Evolutionary conservation across 2,329 filamentous ascomycete species (phyloP).

Genomic region (Exutisphaerella laricina): DNA sequence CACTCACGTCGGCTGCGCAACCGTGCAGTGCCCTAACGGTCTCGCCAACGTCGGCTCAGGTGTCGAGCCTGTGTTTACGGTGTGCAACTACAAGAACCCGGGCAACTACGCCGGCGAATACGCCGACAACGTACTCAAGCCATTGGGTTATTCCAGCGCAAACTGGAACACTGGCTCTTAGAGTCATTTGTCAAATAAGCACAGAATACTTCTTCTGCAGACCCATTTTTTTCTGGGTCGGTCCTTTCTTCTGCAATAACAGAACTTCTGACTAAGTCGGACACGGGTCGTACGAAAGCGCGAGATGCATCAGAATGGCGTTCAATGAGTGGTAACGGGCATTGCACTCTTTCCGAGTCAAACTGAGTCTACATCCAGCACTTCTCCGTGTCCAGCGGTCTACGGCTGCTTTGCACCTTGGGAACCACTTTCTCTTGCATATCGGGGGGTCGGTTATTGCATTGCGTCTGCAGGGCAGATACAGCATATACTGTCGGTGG

Average conservation of each 20-base stretch:
- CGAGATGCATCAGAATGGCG: conserved; percentile 18
- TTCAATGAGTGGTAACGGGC: conserved; percentile 14
- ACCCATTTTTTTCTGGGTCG: background rate
- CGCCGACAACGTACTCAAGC: conserved; percentile 46
- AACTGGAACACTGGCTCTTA: conserved; percentile 24
- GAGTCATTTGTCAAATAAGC: background rate
- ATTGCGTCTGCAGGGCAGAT: conserved; percentile 11
- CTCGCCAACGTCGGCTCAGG: conserved; percentile 40
- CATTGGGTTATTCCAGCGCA: conserved; percentile 37
- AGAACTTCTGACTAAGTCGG: conserved; percentile 19
- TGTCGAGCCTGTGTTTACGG: conserved; percentile 61
- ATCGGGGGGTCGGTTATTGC: background rate
- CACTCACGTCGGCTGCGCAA: conserved; percentile 58
- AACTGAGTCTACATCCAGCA: conserved; percentile 14
- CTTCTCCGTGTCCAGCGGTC: conserved; percentile 9
- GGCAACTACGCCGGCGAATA: conserved; percentile 55
- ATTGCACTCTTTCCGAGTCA: conserved; percentile 10
- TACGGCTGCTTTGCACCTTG: background rate
- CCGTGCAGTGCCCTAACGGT: conserved; percentile 52
- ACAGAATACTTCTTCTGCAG: conserved; percentile 8
- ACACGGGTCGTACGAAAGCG: conserved; percentile 18
- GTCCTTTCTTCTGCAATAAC: conserved; percentile 11
- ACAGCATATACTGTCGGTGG: background rate
- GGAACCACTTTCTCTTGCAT: conserved; percentile 4
- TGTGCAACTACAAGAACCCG: conserved; percentile 77